Evolutionary conservation across 352 stramenopile genomes (phyloP), one percentile per base, ranked within the genome.

Genomic region (Phytophthora ramorum): DNA sequence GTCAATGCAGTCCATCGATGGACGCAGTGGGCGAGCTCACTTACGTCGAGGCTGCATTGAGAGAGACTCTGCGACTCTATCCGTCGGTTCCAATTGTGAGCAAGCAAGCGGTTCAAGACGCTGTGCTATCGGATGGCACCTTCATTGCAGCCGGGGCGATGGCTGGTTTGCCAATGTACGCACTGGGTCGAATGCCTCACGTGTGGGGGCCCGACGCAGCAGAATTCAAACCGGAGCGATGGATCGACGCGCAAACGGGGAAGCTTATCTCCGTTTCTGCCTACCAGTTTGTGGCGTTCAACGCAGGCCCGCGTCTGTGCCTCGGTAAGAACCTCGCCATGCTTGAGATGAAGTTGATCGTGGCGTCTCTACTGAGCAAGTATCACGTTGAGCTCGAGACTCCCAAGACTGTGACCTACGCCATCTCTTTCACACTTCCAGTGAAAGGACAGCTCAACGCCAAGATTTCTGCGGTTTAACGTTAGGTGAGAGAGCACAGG

Each of bases 291-390:
- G 54, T 71, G 10, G 58, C 78, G 7, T 97, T 97, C 65, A 82
- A 92, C 56, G 81, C 76, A 19, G 89, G 90, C 0, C 82, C 81
- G 8, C 77, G 89, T 24, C 48, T 74, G 30, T 96, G 90, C 49
- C 63, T 96, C 1, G 90, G 90, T 20, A 85, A 77, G 52, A 81
- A 81, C 20, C 66, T 97, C 0, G 89, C 90, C 16, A 87, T 96
- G 70, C 62, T 95, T 2, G 83, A 96, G 74, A 92, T 95, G 70
- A 94, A 95, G 73, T 59, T 95, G 41, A 73, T 91, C 10, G 57
- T 90, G 12, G 63, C 74, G 3, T 68, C 71, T 4, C 46, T 97
- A 22, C 37, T 97, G 20, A 70, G 69, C 34, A 84, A 83, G 37
- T 95, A 93, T 30, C 54, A 80, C 19, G 51, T 96, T 12, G 26